Percentiles rank a stretch among this genome's conserved stretches.
Conservation (phyloP, 2,329 filamentous ascomycete species). For the Bertia moriformis region DNA sequence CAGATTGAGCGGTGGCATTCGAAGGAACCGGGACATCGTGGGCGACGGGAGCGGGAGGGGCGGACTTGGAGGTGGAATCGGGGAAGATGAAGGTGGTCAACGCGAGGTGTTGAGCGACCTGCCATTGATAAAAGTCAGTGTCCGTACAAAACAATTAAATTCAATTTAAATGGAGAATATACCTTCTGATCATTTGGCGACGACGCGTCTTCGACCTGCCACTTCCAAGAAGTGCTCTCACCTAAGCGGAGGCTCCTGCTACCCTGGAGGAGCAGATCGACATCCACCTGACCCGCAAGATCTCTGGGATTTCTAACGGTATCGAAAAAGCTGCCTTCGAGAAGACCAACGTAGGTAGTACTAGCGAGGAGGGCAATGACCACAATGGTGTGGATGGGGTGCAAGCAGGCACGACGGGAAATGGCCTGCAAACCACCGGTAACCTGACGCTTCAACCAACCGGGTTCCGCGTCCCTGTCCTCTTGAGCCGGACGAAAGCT, state of each 20-base stretch:
- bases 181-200: slow-evolving; percentile 3
- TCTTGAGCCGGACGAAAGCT: neutral
- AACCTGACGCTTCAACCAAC: slow-evolving; percentile 20
- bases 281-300: slow-evolving; percentile 31
- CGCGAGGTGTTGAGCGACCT: slow-evolving; percentile 35
- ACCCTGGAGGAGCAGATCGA: slow-evolving; percentile 42
- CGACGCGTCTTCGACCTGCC: slow-evolving; percentile 39
- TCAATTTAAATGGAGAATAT: neutral
- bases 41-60: slow-evolving; percentile 31
- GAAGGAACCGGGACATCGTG: slow-evolving; percentile 36
- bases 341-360: slow-evolving; percentile 57
- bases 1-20: slow-evolving; percentile 39
- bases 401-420: slow-evolving; percentile 52
- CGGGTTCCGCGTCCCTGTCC: neutral
- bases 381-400: slow-evolving; percentile 62
- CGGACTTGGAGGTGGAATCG: slow-evolving; percentile 38
- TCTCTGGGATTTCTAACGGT: slow-evolving; percentile 5
- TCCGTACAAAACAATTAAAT: neutral
- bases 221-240: slow-evolving; percentile 52
- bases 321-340: slow-evolving; percentile 57
- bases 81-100: slow-evolving; percentile 56
- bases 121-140: slow-evolving; percentile 4
- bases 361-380: slow-evolving; percentile 59
- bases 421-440: slow-evolving; percentile 46
- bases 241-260: slow-evolving; percentile 46